Conservation (phyloP, 208 protist species). For the Trypanosomatidae sp. region DNA sequence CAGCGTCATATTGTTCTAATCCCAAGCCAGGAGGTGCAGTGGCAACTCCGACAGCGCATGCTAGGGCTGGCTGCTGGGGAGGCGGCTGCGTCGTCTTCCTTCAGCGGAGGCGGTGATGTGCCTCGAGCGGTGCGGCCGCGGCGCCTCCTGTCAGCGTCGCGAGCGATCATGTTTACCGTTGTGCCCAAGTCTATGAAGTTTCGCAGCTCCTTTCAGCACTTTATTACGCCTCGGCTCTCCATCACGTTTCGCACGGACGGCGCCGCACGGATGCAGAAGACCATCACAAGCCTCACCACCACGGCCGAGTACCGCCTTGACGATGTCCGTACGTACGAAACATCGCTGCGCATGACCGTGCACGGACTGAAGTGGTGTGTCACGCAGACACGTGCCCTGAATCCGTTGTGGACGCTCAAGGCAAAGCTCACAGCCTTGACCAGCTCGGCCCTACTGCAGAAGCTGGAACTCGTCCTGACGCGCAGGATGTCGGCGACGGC, state of each 20-base stretch:
- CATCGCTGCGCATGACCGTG: slow-evolving; percentile 41
- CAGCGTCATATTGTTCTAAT: slow-evolving; percentile 56
- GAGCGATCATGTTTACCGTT: slow-evolving; percentile 35
- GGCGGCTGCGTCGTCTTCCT: not conserved
- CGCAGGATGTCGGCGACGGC: slow-evolving; percentile 58
- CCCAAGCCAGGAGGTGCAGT: slow-evolving; percentile 45
- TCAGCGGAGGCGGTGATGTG: not conserved
- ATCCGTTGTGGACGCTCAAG: slow-evolving; percentile 55
- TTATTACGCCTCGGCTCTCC: slow-evolving; percentile 35
- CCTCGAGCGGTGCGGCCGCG: not conserved
- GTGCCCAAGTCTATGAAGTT: slow-evolving; percentile 51
- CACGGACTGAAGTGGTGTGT: slow-evolving; percentile 46
- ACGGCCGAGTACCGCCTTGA: slow-evolving; percentile 37
- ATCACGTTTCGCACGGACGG: slow-evolving; percentile 44
- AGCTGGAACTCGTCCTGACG: slow-evolving; percentile 55
- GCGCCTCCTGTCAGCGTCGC: slow-evolving; percentile 5
- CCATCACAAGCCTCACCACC: slow-evolving; percentile 31
- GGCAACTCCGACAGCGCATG: slow-evolving; percentile 40
- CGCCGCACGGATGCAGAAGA: slow-evolving; percentile 19
- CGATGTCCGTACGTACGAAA: slow-evolving; percentile 36
- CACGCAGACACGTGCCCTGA: slow-evolving; percentile 41
- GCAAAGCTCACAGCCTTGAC: slow-evolving; percentile 50
- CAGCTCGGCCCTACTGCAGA: slow-evolving; percentile 40
- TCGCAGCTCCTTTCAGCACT: slow-evolving; percentile 61
- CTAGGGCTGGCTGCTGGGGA: not conserved